A percentile compares a stretch with the other conserved stretches of the same genome.
phyloP scores from a whole-genome alignment of 129 eudicot species.

The Oenanthe sinensis region DNA sequence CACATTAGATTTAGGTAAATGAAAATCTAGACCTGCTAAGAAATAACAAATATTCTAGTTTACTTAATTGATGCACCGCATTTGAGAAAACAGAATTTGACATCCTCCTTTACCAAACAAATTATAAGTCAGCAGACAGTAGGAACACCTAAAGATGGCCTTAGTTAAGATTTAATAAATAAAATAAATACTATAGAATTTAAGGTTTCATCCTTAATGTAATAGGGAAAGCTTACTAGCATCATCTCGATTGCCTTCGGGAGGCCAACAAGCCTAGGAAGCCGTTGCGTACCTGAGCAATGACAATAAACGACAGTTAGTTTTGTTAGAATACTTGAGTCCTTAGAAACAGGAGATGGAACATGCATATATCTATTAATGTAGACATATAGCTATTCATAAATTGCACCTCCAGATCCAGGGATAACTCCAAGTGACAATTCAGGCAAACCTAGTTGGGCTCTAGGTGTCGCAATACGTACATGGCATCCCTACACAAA shows the following conservation, averaged over 20 bases:
- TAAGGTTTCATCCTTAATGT: background rate
- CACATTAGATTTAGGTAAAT: background rate
- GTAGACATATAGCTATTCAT: background rate
- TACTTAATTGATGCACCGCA: background rate
- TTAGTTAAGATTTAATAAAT: background rate
- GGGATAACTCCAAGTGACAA: constrained; percentile 90
- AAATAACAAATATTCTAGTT: background rate
- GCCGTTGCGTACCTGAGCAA: constrained; percentile 82
- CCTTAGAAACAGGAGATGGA: background rate
- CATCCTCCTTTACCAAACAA: background rate
- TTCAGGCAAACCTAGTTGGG: constrained; percentile 94
- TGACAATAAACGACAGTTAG: background rate
- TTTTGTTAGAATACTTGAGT: background rate
- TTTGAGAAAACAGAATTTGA: too few relatives aligned
- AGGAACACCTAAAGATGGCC: background rate
- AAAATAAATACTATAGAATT: background rate
- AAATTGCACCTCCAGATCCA: constrained; percentile 70
- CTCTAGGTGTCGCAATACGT: constrained; percentile 70
- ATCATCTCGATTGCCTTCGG: constrained; percentile 79
- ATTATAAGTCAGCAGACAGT: background rate
- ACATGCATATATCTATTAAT: too few relatives aligned
- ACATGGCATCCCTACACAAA: constrained; percentile 80
- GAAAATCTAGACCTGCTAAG: too few relatives aligned
- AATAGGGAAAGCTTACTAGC: constrained; percentile 47
- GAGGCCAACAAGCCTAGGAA: constrained; percentile 90